Evolutionary conservation across 257 asterid species (phyloP).

Genomic region (Perilla frutescens): DNA sequence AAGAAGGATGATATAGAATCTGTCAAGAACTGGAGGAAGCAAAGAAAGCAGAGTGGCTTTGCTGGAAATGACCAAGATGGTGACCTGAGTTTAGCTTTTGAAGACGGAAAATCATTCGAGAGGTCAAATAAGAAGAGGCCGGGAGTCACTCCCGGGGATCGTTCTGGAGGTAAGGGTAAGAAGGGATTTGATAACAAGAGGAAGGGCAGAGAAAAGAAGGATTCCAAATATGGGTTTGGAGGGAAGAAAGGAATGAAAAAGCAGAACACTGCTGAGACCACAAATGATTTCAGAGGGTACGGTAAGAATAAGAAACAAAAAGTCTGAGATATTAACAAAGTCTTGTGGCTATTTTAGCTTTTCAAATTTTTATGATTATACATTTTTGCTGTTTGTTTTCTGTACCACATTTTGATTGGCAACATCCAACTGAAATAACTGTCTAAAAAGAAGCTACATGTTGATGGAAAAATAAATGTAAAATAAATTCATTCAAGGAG

Average conservation of each 20-base stretch:
- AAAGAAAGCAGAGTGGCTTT: constrained; percentile 78
- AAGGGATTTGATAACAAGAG: constrained; percentile 56
- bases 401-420: too few species aligned
- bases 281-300: constrained; percentile 61
- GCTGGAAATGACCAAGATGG: constrained; percentile 49
- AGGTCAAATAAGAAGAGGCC: constrained; percentile 70
- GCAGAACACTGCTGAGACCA: constrained; percentile 87
- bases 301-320: constrained; percentile 55
- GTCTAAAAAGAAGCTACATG: too few species aligned
- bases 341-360: constrained; percentile 18
- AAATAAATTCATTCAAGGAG: too few species aligned
- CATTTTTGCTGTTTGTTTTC: too few species aligned
- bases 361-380: neutral
- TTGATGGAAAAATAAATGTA: too few species aligned
- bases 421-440: too few species aligned
- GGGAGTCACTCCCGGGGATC: constrained; percentile 81
- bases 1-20: constrained; percentile 90
- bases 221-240: constrained; percentile 83
- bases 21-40: constrained; percentile 95
- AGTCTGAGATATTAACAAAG: too few species aligned
- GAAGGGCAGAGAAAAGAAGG: constrained; percentile 55
- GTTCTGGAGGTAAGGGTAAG: constrained; percentile 84
- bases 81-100: constrained; percentile 63
- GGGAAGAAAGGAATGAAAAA: constrained; percentile 87
- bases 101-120: constrained; percentile 67